Evolutionary conservation across 2,329 filamentous ascomycete species (phyloP), one percentile per base, ranked within the genome.

Genomic region (Colletotrichum shisoi): DNA sequence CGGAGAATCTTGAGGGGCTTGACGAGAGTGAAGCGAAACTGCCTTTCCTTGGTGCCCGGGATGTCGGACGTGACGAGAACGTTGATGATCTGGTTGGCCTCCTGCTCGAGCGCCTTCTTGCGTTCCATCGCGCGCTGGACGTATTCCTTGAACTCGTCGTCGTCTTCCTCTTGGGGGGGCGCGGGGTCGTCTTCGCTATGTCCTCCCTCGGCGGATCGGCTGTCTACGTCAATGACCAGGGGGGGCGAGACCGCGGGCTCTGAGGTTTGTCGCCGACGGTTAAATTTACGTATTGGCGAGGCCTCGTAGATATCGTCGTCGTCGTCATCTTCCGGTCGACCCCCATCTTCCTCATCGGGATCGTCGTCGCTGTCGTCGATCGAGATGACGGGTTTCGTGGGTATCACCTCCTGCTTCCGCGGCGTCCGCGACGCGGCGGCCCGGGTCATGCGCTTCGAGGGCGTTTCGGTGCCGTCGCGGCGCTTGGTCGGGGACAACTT

Each of bases 1-100:
- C 89, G 85, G 6, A 94, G 86, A 63, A 90, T 81, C 68, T 85
- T 84, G 6, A 97, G 80, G 2, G 85, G 82, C 73, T 92, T 91
- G 40, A 85, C 86, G 67, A 92, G 82, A 71, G 87, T 87, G 45
- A 91, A 86, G 57, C 84, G 88, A 58, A 92, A 80, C 37, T 93
- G 74, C 9, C 59, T 75, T 24, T 86, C 78, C 27, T 79, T 84
- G 0, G 90, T 86, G 51, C 83, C 81, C 0, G 85, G 81, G 6
- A 97, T 84, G 3, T 81, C 78, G 0, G 93, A 92, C 0, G 83
- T 85, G 69, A 97, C 72, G 64, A 76, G 70, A 37, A 81, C 74
- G 3, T 75, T 69, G n/a, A 76, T 71, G 63, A 37, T 73, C 69
- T 49, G 70, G 72, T 17, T 63, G 13, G 45, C 60, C 17, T 68